phyloP scores from a whole-genome alignment of 768 basidiomycete genomes.

The Mycena venus region DNA sequence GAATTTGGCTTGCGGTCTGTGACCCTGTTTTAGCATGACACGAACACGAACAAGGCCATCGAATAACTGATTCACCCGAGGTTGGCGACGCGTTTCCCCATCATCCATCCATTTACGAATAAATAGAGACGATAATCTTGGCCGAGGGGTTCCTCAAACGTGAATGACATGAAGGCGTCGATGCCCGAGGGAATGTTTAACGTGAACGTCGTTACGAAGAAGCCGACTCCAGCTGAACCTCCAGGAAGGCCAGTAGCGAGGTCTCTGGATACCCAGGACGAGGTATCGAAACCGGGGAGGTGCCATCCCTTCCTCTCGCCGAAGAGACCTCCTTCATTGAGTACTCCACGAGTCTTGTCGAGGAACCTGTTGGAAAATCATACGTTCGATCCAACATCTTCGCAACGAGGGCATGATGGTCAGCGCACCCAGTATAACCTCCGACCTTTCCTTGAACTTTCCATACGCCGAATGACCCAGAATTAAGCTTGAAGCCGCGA shows the following conservation, averaged over 20 bases:
- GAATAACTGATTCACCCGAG: constrained; percentile 65
- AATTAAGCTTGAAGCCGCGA: constrained; percentile 79
- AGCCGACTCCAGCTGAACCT: constrained; percentile 77
- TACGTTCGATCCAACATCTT: not conserved
- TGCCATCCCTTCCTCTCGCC: constrained; percentile 84
- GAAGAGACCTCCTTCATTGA: constrained; percentile 81
- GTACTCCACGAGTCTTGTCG: constrained; percentile 77
- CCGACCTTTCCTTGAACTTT: constrained; percentile 84
- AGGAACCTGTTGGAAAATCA: constrained; percentile 65
- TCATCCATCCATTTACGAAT: constrained; percentile 93
- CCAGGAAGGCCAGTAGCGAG: constrained; percentile 71
- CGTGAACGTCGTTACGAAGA: constrained; percentile 83
- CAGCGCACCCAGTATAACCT: constrained; percentile 72
- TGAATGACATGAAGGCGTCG: constrained; percentile 82
- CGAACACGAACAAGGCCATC: not conserved
- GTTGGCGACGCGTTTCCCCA: constrained; percentile 84
- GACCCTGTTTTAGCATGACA: not conserved
- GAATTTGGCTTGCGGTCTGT: constrained; percentile 83
- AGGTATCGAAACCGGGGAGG: constrained; percentile 76
- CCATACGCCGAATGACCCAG: constrained; percentile 73
- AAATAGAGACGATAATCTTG: constrained; percentile 80
- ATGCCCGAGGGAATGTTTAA: constrained; percentile 68
- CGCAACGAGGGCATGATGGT: not conserved
- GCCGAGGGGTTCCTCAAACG: constrained; percentile 68
- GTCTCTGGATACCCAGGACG: constrained; percentile 69